phyloP scores from a whole-genome alignment of 495 filamentous ascomycete genomes.

The Aspergillus sclerotioniger region DNA sequence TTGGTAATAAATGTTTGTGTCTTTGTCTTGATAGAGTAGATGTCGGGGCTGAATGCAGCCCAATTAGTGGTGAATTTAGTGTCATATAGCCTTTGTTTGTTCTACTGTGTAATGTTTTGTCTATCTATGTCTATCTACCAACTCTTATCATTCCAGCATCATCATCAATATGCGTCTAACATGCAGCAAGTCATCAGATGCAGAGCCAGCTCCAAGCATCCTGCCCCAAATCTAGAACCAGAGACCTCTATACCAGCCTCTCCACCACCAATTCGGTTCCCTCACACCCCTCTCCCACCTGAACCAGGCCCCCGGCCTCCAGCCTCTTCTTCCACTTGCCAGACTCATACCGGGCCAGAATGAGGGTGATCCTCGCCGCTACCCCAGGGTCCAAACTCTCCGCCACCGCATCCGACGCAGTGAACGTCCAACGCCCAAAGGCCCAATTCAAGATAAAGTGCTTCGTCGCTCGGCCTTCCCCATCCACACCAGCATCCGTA shows the following conservation, averaged over 20 bases:
- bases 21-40: conserved; percentile 12
- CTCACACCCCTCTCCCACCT: conserved; percentile 32
- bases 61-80: not conserved
- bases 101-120: no score
- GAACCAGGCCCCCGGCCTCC: conserved; percentile 58
- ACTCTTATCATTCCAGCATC: not conserved
- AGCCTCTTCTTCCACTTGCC: conserved; percentile 86
- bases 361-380: conserved; percentile 74
- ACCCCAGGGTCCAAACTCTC: conserved; percentile 41
- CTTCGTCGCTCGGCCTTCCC: conserved; percentile 13
- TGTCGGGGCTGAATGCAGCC: not conserved
- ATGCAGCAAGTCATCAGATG: not conserved
- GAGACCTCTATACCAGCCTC: conserved; percentile 32
- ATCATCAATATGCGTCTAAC: not conserved
- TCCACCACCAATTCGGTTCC: conserved; percentile 37
- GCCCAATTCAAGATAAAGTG: conserved; percentile 95
- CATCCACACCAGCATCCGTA: not conserved
- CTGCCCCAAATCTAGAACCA: not conserved
- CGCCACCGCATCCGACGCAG: conserved; percentile 50
- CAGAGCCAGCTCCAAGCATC: conserved; percentile 19
- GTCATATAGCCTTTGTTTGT: not conserved
- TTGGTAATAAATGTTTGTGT: conserved; percentile 9
- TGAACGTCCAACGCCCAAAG: conserved; percentile 92
- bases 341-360: conserved; percentile 81
- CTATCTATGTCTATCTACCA: not conserved